A percentile compares a stretch with the other conserved stretches of the same genome.
These are phyloP conservation scores for Penicillium verrucosum DNA, from an alignment of 2,329 filamentous ascomycete genomes.

Conservation along the genomic window DNA sequence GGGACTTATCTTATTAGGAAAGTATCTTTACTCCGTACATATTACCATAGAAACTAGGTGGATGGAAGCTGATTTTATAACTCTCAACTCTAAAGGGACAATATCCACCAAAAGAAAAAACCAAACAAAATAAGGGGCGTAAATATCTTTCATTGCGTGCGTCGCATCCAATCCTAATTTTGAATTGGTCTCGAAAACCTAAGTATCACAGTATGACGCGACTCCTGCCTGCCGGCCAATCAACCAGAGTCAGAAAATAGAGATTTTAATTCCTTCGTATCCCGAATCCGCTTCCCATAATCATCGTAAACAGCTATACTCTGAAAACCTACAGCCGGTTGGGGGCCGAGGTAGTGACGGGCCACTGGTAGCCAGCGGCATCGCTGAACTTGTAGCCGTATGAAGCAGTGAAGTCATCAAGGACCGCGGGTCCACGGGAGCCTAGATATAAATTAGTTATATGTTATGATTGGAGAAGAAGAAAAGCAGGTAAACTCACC, in stretches of 20 bases:
- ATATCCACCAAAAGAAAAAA: neutral
- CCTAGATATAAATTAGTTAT: slow-evolving; percentile 52
- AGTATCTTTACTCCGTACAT: neutral
- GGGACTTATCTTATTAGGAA: neutral
- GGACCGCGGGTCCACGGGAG: slow-evolving; percentile 89
- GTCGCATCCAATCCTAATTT: slow-evolving; percentile 12
- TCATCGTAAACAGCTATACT: slow-evolving; percentile 23
- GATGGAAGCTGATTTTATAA: neutral
- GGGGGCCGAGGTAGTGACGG: slow-evolving; percentile 64
- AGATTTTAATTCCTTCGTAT: slow-evolving; percentile 26
- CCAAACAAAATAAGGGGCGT: slow-evolving; percentile 1
- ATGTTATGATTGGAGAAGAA: neutral
- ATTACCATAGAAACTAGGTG: neutral
- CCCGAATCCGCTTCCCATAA: slow-evolving; percentile 21
- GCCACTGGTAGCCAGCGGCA: slow-evolving; percentile 93
- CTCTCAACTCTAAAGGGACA: neutral
- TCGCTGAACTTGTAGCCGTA: slow-evolving; percentile 99
- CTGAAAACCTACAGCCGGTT: slow-evolving; percentile 70
- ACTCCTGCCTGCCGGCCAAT: slow-evolving; percentile 12
- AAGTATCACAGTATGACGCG: slow-evolving; percentile 13
- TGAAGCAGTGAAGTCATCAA: slow-evolving; percentile 96
- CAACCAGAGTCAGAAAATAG: slow-evolving; percentile 11
- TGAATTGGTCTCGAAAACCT: slow-evolving; percentile 1
- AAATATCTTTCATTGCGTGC: slow-evolving; percentile 16
- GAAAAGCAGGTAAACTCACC: slow-evolving; percentile 59